Evolutionary conservation across 306 rosid species (phyloP).

Genomic region (Mimosa pudica): DNA sequence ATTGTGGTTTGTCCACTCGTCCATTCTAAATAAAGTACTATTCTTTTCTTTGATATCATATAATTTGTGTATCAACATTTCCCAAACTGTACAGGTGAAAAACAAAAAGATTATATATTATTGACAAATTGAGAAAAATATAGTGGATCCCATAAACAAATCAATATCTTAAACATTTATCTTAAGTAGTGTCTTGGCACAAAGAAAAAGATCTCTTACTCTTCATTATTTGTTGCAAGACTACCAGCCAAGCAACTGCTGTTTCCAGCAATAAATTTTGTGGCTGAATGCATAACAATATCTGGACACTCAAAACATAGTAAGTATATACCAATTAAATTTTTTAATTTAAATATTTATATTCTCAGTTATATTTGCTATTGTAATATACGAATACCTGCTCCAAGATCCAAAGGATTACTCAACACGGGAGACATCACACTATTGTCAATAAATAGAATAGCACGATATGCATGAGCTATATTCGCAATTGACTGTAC

Average conservation of each 20-base stretch:
- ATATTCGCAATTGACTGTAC: slow-evolving; percentile 72
- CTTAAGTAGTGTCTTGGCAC: slow-evolving; percentile 7
- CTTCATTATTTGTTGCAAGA: slow-evolving; percentile 54
- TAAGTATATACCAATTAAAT: too few relatives aligned
- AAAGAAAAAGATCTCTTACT: slow-evolving; percentile 37
- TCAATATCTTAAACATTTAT: too few relatives aligned
- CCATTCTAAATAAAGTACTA: too few relatives aligned
- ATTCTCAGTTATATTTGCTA: background rate
- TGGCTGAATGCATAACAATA: background rate
- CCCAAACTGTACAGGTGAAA: slow-evolving; percentile 40
- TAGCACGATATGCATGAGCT: slow-evolving; percentile 76
- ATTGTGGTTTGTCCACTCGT: too few relatives aligned
- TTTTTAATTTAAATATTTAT: too few relatives aligned
- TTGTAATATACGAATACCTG: background rate
- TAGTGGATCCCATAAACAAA: too few relatives aligned
- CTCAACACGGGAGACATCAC: slow-evolving; percentile 92
- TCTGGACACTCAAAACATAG: background rate
- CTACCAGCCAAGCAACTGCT: slow-evolving; percentile 64
- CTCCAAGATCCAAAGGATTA: slow-evolving; percentile 41
- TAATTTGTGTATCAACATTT: too few relatives aligned
- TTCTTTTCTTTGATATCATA: too few relatives aligned
- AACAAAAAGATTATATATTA: too few relatives aligned
- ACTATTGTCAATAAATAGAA: slow-evolving; percentile 85
- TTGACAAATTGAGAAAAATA: too few relatives aligned
- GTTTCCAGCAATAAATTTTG: background rate